These are phyloP conservation scores for Talaromyces thailandensis DNA, from an alignment of 495 filamentous ascomycete genomes.

Conservation along the genomic window DNA sequence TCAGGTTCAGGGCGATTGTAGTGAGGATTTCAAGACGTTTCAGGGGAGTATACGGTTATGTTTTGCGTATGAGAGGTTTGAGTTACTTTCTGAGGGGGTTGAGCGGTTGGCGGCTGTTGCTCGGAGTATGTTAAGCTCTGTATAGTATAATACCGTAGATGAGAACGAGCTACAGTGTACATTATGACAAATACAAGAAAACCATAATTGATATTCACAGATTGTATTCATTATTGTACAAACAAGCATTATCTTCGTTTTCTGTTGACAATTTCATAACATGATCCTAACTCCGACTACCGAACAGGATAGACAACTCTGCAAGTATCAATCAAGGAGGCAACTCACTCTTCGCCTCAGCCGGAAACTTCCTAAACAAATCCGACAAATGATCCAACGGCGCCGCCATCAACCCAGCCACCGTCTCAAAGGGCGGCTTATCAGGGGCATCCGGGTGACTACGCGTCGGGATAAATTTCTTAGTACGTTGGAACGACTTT, in stretches of 20 bases:
- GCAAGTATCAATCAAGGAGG: background rate
- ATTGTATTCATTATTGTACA: background rate
- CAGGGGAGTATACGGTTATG: slow-evolving; percentile 51
- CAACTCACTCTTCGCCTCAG: slow-evolving; percentile 5
- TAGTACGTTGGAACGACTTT: slow-evolving; percentile 46
- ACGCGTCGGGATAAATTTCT: slow-evolving; percentile 51
- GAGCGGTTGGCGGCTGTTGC: slow-evolving; percentile 42
- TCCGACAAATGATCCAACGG: slow-evolving; percentile 10
- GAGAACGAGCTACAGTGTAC: background rate
- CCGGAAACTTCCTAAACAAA: slow-evolving; percentile 12
- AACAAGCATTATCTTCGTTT: background rate
- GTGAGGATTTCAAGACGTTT: slow-evolving; percentile 34
- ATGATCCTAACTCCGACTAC: background rate
- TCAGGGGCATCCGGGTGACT: slow-evolving; percentile 37
- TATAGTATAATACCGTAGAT: too few relatives aligned
- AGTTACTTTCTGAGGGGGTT: slow-evolving; percentile 60
- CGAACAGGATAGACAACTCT: background rate
- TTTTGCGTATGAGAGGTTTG: slow-evolving; percentile 67
- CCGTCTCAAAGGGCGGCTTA: slow-evolving; percentile 13
- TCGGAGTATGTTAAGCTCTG: background rate
- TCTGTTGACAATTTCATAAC: background rate
- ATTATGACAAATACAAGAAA: background rate
- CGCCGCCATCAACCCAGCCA: slow-evolving; percentile 9
- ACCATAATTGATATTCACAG: background rate
- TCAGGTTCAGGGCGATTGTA: slow-evolving; percentile 50